Percentiles rank a stretch among this genome's conserved stretches.
Evolutionary conservation across 148 eudicot genomes (phyloP).

Genomic region (Diospyros lotus): DNA sequence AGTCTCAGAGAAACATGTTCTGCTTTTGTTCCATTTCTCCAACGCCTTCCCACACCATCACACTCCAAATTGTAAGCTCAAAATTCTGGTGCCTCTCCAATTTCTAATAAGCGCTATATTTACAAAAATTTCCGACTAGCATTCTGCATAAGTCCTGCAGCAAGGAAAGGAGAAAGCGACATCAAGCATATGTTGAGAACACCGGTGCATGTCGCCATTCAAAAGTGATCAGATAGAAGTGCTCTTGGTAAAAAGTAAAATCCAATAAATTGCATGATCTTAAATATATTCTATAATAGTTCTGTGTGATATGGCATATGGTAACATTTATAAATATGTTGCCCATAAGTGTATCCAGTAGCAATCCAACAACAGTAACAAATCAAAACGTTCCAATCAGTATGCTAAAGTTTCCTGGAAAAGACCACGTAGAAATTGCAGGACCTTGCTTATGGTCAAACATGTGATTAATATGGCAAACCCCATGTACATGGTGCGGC

Average conservation of each 20-base stretch:
- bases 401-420: neutral
- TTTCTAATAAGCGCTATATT: conserved; percentile 7
- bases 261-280: neutral
- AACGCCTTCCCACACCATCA: no score
- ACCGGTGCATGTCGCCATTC: neutral
- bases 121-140: conserved; percentile 10
- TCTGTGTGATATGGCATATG: neutral
- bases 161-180: conserved; percentile 1
- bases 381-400: no score
- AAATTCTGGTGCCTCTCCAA: conserved; percentile 11
- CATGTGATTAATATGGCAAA: neutral
- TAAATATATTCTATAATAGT: neutral
- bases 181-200: neutral
- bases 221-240: neutral
- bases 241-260: neutral
- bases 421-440: neutral
- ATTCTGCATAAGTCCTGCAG: conserved; percentile 13
- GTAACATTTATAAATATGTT: neutral
- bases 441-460: neutral
- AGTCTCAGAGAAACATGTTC: neutral
- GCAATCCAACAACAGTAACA: neutral
- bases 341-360: neutral
- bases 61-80: neutral
- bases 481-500: neutral
- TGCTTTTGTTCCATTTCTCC: neutral